A percentile compares a stretch with the other conserved stretches of the same genome.
These are phyloP conservation scores for Herpetomonas samuelpessoai DNA, from an alignment of 208 protist species.

Conservation along the genomic window DNA sequence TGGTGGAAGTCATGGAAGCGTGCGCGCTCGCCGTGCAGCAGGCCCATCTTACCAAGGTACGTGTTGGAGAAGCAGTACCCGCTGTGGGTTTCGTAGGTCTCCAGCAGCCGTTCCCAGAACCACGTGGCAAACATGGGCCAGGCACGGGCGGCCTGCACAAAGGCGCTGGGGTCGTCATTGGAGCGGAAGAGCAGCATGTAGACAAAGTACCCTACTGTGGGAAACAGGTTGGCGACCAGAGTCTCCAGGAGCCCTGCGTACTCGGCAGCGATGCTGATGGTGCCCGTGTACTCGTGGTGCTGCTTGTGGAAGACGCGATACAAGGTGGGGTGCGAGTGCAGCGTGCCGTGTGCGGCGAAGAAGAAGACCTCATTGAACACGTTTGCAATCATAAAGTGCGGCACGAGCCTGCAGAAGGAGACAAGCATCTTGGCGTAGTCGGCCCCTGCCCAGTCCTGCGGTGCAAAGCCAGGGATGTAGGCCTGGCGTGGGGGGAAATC, in stretches of 20 bases:
- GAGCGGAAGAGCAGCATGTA: slow-evolving; percentile 36
- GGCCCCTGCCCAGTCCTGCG: slow-evolving; percentile 9
- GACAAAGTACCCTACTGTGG: slow-evolving; percentile 37
- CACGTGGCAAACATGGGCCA: slow-evolving; percentile 48
- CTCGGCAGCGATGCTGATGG: slow-evolving; percentile 60
- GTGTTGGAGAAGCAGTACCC: slow-evolving; percentile 64
- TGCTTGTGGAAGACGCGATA: slow-evolving; percentile 65
- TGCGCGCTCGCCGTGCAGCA: slow-evolving; percentile 41
- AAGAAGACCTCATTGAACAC: slow-evolving; percentile 48
- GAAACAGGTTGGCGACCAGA: slow-evolving; percentile 36
- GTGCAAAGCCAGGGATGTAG: slow-evolving; percentile 20
- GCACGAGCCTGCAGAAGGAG: slow-evolving; percentile 12
- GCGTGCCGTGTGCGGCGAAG: slow-evolving; percentile 32
- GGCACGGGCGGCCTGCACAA: slow-evolving; percentile 18
- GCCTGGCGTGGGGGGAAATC: slow-evolving; percentile 19
- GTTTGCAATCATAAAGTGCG: slow-evolving; percentile 38
- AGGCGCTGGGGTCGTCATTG: slow-evolving; percentile 2
- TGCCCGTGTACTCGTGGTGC: slow-evolving; percentile 67
- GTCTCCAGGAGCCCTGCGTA: slow-evolving; percentile 49
- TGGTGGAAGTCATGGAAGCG: slow-evolving; percentile 76
- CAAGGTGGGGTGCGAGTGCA: slow-evolving; percentile 37
- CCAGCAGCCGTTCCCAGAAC: slow-evolving; percentile 42
- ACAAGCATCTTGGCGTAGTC: slow-evolving; percentile 5
- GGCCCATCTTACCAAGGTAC: slow-evolving; percentile 31
- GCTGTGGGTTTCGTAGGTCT: slow-evolving; percentile 62